Percentiles rank a stretch among this genome's conserved stretches.
Evolutionary conservation across 2,329 filamentous ascomycete species (phyloP).

Genomic region (Calonectria montana): DNA sequence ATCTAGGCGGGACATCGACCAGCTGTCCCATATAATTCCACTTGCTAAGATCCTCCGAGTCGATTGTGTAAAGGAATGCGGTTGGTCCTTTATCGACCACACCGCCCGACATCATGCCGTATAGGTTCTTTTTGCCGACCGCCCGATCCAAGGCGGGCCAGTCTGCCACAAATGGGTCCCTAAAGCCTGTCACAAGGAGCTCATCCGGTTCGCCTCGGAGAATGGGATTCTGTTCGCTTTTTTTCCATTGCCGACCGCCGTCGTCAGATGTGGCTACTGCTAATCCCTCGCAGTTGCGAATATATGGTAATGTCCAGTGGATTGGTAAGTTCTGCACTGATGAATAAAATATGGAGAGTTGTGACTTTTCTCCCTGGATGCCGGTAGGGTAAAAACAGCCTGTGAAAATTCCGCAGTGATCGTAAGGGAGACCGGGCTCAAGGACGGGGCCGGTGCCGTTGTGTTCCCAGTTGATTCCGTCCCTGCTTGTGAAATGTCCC

Average conservation of each 20-base stretch:
- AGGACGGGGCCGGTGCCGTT: conserved; percentile 47
- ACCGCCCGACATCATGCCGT: conserved; percentile 62
- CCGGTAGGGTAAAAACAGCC: conserved; percentile 62
- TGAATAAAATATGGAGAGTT: conserved; percentile 49
- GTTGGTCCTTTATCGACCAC: conserved; percentile 54
- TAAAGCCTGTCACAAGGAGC: conserved; percentile 46
- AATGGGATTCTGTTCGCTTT: conserved; percentile 45
- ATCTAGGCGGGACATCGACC: conserved; percentile 52
- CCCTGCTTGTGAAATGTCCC: conserved; percentile 62
- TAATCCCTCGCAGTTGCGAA: conserved; percentile 54
- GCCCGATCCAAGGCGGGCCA: conserved; percentile 44
- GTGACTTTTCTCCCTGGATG: conserved; percentile 51
- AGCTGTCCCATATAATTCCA: conserved; percentile 60
- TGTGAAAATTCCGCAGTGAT: conserved; percentile 64
- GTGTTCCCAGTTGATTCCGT: conserved; percentile 56
- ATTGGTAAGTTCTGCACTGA: conserved; percentile 49
- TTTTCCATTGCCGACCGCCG: conserved; percentile 49
- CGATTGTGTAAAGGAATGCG: conserved; percentile 58
- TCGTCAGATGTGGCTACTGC: conserved; percentile 53
- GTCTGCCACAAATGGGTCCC: conserved; percentile 47
- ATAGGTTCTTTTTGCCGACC: conserved; percentile 46
- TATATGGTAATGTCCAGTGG: conserved; percentile 53
- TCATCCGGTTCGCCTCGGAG: conserved; percentile 43
- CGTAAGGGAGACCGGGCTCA: conserved; percentile 55
- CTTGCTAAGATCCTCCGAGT: conserved; percentile 50